A percentile compares a stretch with the other conserved stretches of the same genome.
Conservation (phyloP, 2,329 filamentous ascomycete genomes). For the Ophiostoma australiae region DNA sequence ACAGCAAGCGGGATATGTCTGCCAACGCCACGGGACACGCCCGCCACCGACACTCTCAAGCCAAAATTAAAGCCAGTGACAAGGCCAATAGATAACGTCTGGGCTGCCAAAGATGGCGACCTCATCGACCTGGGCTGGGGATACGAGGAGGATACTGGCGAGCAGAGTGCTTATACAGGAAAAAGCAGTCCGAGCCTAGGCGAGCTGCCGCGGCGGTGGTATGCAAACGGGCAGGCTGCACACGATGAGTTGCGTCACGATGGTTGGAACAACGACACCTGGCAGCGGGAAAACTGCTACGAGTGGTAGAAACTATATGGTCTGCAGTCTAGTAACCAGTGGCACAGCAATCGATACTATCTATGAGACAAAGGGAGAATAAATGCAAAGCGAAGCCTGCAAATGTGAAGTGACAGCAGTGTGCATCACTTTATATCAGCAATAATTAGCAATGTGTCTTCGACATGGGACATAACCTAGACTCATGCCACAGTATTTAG, state of each 20-base stretch:
- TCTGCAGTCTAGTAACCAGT: neutral
- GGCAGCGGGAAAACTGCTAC: neutral
- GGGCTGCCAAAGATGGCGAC: slow-evolving; percentile 10
- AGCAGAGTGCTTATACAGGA: neutral
- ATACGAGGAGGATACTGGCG: neutral
- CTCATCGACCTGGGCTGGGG: neutral
- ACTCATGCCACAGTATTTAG: too few species aligned
- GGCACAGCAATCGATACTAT: too few species aligned
- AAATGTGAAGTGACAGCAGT: too few species aligned
- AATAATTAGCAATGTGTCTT: too few species aligned
- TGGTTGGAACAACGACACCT: neutral
- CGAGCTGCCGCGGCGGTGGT: slow-evolving; percentile 11
- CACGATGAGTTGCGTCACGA: neutral
- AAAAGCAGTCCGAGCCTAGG: neutral
- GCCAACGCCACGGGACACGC: neutral
- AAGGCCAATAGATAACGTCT: neutral
- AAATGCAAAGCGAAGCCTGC: neutral
- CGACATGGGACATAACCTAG: too few species aligned
- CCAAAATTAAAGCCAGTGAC: neutral
- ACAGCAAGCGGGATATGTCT: neutral
- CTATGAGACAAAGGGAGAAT: neutral
- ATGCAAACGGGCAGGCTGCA: slow-evolving; percentile 2
- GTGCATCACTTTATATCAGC: too few species aligned
- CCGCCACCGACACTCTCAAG: neutral
- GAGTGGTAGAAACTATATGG: neutral